These are phyloP conservation scores for Dimocarpus longan DNA, from an alignment of 345 rosid genomes.

Conservation along the genomic window DNA sequence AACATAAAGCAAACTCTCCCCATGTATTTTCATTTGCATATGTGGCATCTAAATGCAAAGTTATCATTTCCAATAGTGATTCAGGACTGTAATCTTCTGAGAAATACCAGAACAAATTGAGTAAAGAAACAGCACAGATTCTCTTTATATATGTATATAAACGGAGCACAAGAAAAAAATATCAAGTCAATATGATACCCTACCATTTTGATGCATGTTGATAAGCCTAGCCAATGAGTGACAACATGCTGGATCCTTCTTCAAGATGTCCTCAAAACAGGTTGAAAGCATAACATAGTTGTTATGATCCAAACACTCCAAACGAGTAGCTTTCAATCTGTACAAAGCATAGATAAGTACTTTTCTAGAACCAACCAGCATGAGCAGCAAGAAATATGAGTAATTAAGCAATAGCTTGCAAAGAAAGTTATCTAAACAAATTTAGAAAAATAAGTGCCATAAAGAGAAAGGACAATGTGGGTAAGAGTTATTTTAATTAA, in stretches of 20 bases:
- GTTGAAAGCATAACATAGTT: slow-evolving; percentile 40
- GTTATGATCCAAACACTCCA: slow-evolving; percentile 53
- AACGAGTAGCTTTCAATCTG: slow-evolving; percentile 64
- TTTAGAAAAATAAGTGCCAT: no score
- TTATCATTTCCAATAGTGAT: slow-evolving; percentile 72
- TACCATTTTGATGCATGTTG: slow-evolving; percentile 61
- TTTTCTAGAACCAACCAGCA: no score
- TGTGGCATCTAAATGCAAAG: slow-evolving; percentile 77
- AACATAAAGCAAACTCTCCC: slow-evolving; percentile 73
- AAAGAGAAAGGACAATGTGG: no score
- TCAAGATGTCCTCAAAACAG: slow-evolving; percentile 64
- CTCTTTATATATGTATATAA: not conserved
- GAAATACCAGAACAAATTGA: slow-evolving; percentile 15
- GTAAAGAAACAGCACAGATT: not conserved
- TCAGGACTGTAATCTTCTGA: slow-evolving; percentile 60
- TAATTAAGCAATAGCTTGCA: not conserved
- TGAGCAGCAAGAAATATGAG: not conserved
- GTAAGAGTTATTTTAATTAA: not conserved
- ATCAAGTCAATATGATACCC: not conserved
- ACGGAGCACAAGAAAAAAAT: not conserved
- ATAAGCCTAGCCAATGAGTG: slow-evolving; percentile 61
- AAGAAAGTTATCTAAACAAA: not conserved
- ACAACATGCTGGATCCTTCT: slow-evolving; percentile 70
- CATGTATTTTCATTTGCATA: slow-evolving; percentile 37
- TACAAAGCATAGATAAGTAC: not conserved